Evolutionary conservation across 106 monocot species (phyloP).

Genomic region (Iris macrosiphon): DNA sequence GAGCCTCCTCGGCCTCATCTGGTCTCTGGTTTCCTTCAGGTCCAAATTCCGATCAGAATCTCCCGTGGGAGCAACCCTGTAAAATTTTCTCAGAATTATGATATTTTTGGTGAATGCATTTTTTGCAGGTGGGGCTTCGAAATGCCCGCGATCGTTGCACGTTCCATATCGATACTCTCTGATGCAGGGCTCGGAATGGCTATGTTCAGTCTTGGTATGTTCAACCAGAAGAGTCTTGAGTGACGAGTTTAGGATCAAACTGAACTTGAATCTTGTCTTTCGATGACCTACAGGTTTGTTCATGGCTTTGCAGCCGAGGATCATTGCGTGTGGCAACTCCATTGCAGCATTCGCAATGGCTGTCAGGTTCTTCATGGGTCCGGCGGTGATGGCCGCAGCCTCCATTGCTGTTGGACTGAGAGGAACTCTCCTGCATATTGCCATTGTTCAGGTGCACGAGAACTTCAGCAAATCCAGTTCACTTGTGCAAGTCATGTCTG

Average conservation of each 20-base stretch:
- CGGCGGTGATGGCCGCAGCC: conserved; percentile 24
- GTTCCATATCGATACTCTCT: conserved; percentile 39
- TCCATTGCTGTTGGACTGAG: conserved; percentile 17
- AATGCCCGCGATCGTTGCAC: conserved; percentile 30
- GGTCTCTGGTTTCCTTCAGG: conserved; percentile 57
- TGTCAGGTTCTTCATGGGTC: conserved; percentile 18
- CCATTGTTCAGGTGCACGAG: conserved; percentile 33
- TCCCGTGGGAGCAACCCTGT: too few relatives aligned
- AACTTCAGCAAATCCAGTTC: too few relatives aligned
- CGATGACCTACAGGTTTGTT: conserved; percentile 17
- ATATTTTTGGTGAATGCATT: too few relatives aligned
- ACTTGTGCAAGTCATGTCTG: too few relatives aligned
- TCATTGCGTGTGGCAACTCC: conserved; percentile 20
- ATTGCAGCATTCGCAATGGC: conserved; percentile 21
- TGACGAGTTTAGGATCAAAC: too few relatives aligned
- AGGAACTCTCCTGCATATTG: conserved; percentile 18
- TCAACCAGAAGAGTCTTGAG: too few relatives aligned
- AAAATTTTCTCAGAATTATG: background rate
- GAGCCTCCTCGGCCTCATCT: conserved; percentile 38
- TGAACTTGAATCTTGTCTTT: too few relatives aligned
- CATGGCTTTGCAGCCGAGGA: conserved; percentile 27
- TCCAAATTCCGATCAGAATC: too few relatives aligned
- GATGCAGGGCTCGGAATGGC: conserved; percentile 62
- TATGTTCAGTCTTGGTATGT: conserved; percentile 51
- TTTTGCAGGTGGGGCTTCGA: conserved; percentile 20